These are phyloP conservation scores for Didymella segeticola DNA, from an alignment of 2,329 filamentous ascomycete species.

Conservation along the genomic window DNA sequence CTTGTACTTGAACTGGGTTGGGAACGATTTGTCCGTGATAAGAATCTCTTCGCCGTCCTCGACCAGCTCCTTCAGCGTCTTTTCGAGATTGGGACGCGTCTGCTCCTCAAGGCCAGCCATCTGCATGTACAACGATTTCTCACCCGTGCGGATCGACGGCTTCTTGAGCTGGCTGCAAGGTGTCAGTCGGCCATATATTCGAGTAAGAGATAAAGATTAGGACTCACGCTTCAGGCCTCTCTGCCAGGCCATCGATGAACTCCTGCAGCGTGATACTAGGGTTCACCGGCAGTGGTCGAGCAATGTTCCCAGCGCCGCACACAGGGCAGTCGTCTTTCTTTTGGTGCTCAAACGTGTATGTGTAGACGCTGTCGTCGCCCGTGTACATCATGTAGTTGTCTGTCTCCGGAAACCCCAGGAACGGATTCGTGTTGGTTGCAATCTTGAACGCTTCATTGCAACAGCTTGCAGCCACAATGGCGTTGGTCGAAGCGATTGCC, in stretches of 20 bases:
- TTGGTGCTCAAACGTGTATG: slow-evolving; percentile 94
- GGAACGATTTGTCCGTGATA: slow-evolving; percentile 91
- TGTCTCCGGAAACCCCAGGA: slow-evolving; percentile 75
- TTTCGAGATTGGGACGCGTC: slow-evolving; percentile 80
- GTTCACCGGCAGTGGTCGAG: slow-evolving; percentile 76
- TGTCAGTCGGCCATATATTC: slow-evolving; percentile 15
- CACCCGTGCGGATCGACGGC: slow-evolving; percentile 80
- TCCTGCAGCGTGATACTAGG: slow-evolving; percentile 77
- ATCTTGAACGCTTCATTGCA: slow-evolving; percentile 98
- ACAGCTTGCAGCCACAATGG: slow-evolving; percentile 92
- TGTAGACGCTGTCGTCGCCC: slow-evolving; percentile 94
- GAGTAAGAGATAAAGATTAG: not conserved
- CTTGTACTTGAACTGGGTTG: slow-evolving; percentile 71
- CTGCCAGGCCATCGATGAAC: slow-evolving; percentile 82
- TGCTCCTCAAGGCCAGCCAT: slow-evolving; percentile 83
- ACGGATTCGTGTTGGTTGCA: slow-evolving; percentile 80
- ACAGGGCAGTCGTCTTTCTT: slow-evolving; percentile 95
- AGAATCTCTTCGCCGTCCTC: slow-evolving; percentile 84
- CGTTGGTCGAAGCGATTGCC: slow-evolving; percentile 96
- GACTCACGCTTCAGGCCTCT: slow-evolving; percentile 74
- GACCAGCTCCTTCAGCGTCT: slow-evolving; percentile 79
- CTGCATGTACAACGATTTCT: slow-evolving; percentile 90
- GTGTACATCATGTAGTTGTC: slow-evolving; percentile 98
- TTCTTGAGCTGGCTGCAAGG: slow-evolving; percentile 78
- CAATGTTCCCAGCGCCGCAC: slow-evolving; percentile 73